Conservation (phyloP, 306 rosid species). For the cucumber (Cucumis sativus) region Cucumber_9930_V3 NC_026658.2:13884501-13885000, state of each 20-base stretch:
- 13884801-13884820: conserved; percentile 13
- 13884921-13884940: too few species aligned
- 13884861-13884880: neutral
- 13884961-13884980: neutral
- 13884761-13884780: neutral
- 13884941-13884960: too few species aligned
- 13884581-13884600: neutral
- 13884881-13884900: neutral
- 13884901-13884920: neutral
- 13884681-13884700: neutral
- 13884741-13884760: conserved; percentile 9
- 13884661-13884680: too few species aligned
- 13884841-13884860: neutral
- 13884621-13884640: too few species aligned
- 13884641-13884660: too few species aligned
- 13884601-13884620: too few species aligned
- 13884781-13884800: neutral
- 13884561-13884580: conserved; percentile 16
- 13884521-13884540: conserved; percentile 5
- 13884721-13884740: conserved; percentile 35
- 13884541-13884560: neutral
- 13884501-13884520: conserved; percentile 9
- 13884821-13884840: neutral
- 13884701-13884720: conserved; percentile 31
- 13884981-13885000: neutral